Evolutionary conservation across 169 alveolate genomes (phyloP), one percentile per base, ranked within the genome.

Genomic region (Perkinsus marinus): DNA sequence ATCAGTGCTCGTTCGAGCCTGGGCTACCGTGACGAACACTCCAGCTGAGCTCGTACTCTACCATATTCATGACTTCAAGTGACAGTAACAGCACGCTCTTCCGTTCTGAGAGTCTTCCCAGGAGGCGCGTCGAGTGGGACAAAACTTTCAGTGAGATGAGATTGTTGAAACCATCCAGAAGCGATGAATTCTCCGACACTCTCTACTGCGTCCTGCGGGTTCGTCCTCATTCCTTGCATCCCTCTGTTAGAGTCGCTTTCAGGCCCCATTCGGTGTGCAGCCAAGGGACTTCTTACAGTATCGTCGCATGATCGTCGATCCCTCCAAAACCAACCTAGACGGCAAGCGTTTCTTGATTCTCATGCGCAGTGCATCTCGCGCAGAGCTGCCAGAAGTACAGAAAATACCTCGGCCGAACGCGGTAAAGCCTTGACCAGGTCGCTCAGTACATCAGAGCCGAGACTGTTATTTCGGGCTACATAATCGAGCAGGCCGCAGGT

Each of bases 391-490:
- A 2, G 79, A 57, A 16, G 79, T 57, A 26, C 46, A 41, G 46
- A 3, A 6, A 41, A 6, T 10, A 41, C 19, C 10, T 6, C 19
- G 46, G 79, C 34, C 30, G 79, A 26, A 2, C 79, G 79, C 26
- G 22, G 34, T 16, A 57, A 57, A 7, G 37, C 22, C 22, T 19
- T 57, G 37, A 16, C 34, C 79, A 57, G 79, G 79, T 57, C 22
- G 36, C 79, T 57, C 79, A 57, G 79, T 57, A 57, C 19, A 92
- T 95, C 16, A 92, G 97, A 90, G 96, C 96, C 2, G 95, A 95
- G 43, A 95, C 97, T 38, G 89, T 95, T 13, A 93, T 95, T 39
- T 93, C 95, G 91, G 97, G 97, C 30, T 95, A 94, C 92, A 91
- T 92, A 43, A 92, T 95, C 38, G 93, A 93, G 68, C 91, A 90